These are phyloP conservation scores for Primulina tabacum DNA, from an alignment of 257 asterid genomes.

Conservation along the genomic window DNA sequence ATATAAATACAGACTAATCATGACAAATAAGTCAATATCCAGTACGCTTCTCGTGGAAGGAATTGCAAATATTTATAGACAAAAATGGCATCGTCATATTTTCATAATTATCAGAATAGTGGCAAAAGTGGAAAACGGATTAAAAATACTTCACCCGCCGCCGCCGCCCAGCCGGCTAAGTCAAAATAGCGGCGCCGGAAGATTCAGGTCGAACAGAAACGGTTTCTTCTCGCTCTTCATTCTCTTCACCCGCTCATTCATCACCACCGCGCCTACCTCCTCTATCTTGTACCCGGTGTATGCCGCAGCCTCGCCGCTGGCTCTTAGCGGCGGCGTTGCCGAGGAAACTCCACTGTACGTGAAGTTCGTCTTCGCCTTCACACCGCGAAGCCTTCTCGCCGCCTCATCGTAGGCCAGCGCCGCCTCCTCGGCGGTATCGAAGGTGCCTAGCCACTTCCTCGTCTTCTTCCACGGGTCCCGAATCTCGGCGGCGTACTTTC, in stretches of 20 bases:
- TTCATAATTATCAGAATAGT: no score
- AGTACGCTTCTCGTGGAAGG: no score
- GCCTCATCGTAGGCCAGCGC: constrained; percentile 67
- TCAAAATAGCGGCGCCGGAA: constrained; percentile 56
- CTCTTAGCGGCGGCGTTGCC: constrained; percentile 12
- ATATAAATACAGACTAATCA: no score
- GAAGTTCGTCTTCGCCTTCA: constrained; percentile 63
- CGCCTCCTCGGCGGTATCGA: constrained; percentile 71
- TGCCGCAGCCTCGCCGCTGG: constrained; percentile 19
- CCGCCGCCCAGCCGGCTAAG: not conserved
- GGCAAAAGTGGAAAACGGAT: not conserved
- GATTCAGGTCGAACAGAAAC: constrained; percentile 56
- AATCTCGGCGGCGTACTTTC: constrained; percentile 66
- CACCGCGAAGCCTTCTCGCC: constrained; percentile 56
- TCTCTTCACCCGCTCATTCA: constrained; percentile 36
- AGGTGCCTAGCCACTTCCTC: constrained; percentile 69
- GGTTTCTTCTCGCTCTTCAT: constrained; percentile 39
- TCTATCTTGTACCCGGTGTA: constrained; percentile 42
- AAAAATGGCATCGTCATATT: no score
- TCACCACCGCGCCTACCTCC: constrained; percentile 32
- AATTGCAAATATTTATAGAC: no score
- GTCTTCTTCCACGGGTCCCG: constrained; percentile 74
- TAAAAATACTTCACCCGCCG: not conserved
- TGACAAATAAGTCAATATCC: no score
- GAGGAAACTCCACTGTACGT: constrained; percentile 17